A percentile compares a stretch with the other conserved stretches of the same genome.
These are phyloP conservation scores for Carex pumila DNA, from an alignment of 176 grass and related monocot species.

Conservation along the genomic window DNA sequence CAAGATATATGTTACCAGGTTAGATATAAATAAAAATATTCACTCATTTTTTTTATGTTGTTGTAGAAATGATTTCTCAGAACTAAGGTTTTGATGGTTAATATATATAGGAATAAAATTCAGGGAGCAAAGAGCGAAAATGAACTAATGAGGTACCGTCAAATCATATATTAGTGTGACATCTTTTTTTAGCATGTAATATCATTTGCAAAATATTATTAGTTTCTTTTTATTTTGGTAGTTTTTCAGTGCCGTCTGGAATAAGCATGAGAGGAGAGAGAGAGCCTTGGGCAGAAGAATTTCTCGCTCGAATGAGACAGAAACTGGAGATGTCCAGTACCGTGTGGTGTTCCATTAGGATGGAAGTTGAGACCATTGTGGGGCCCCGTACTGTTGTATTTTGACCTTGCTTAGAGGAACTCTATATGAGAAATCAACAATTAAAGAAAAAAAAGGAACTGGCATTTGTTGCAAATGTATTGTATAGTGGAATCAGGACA, in stretches of 20 bases:
- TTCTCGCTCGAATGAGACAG: conserved; percentile 32
- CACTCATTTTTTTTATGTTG: not conserved
- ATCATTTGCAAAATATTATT: not conserved
- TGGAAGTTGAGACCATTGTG: conserved; percentile 42
- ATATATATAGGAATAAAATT: conserved; percentile 17
- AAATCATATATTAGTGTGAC: not conserved
- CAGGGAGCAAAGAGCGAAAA: conserved; percentile 21
- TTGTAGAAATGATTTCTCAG: not conserved
- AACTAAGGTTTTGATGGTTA: not conserved
- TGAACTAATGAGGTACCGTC: conserved; percentile 66
- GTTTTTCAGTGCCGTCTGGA: conserved; percentile 68
- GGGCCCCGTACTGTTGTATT: conserved; percentile 16
- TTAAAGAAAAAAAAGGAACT: not conserved
- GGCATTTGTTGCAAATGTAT: not conserved
- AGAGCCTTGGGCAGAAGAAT: conserved; percentile 60
- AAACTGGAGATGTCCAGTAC: conserved; percentile 37
- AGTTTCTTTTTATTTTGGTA: conserved; percentile 28
- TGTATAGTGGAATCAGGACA: not conserved
- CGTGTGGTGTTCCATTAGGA: conserved; percentile 49
- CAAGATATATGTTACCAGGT: conserved; percentile 58
- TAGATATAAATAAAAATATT: not conserved
- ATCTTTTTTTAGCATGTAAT: not conserved
- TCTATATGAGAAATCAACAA: not conserved
- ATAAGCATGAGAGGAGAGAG: conserved; percentile 33
- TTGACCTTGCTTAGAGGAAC: not conserved